These are phyloP conservation scores for Myxozyma lipomycoides DNA, from an alignment of 805 yeast genomes.

Conservation along the genomic window DNA sequence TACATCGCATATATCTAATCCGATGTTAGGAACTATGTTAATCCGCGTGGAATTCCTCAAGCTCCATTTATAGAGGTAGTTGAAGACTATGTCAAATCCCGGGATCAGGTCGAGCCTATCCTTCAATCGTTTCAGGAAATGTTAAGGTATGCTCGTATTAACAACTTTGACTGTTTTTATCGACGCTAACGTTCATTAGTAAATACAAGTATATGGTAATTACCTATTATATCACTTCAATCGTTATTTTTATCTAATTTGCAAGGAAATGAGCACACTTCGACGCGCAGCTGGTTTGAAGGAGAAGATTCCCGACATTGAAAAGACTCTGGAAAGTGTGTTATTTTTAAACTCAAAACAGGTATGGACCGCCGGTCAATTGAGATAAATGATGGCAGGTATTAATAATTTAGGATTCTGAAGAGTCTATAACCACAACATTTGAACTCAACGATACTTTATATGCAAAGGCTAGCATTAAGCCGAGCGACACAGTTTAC, in stretches of 20 bases:
- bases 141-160: slow-evolving; percentile 45
- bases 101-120: slow-evolving; percentile 65
- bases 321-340: slow-evolving; percentile 76
- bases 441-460: slow-evolving; percentile 92
- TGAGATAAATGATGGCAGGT: neutral
- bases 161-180: neutral
- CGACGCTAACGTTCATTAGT: slow-evolving; percentile 11
- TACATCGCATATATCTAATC: neutral
- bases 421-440: slow-evolving; percentile 57
- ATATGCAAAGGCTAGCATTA: slow-evolving; percentile 74
- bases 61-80: slow-evolving; percentile 91
- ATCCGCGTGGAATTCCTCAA: slow-evolving; percentile 94
- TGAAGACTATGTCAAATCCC: slow-evolving; percentile 63
- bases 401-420: slow-evolving; percentile 31
- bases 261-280: slow-evolving; percentile 42
- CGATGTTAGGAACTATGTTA: slow-evolving; percentile 38
- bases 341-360: slow-evolving; percentile 50
- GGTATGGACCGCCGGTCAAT: slow-evolving; percentile 20
- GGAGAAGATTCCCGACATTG: slow-evolving; percentile 84
- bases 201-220: slow-evolving; percentile 87
- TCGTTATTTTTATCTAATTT: slow-evolving; percentile 48
- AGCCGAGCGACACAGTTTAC: slow-evolving; percentile 61
- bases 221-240: slow-evolving; percentile 28
- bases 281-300: slow-evolving; percentile 46
- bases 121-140: slow-evolving; percentile 79